Conservation (phyloP, 768 basidiomycete species). For the Leccinum uliginosum region DNA sequence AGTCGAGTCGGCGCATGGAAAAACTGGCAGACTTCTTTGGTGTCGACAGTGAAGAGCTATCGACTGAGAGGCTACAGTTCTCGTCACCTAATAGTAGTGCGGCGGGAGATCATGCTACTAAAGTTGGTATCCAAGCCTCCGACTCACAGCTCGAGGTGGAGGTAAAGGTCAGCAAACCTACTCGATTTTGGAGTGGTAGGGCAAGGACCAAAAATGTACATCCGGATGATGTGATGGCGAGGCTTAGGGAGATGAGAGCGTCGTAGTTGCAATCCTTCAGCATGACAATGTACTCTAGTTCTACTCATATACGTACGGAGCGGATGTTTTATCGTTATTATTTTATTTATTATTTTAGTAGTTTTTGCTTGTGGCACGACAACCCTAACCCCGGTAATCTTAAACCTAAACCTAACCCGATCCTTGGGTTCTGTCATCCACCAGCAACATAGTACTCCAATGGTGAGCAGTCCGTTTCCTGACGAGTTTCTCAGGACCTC, state of each 20-base stretch:
- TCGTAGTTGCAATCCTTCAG: slow-evolving; percentile 1
- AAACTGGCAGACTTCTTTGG: slow-evolving; percentile 17
- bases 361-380: not conserved
- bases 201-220: slow-evolving; percentile 31
- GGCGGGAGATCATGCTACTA: slow-evolving; percentile 3
- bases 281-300: not conserved
- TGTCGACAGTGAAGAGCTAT: slow-evolving; percentile 6
- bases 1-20: slow-evolving; percentile 8
- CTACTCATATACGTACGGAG: not conserved
- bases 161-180: slow-evolving; percentile 35
- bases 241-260: slow-evolving; percentile 41
- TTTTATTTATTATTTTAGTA: not conserved
- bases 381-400: slow-evolving; percentile 20
- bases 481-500: not conserved
- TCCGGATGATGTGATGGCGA: slow-evolving; percentile 40
- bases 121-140: not conserved
- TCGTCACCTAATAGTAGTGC: not conserved
- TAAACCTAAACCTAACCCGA: slow-evolving; percentile 33
- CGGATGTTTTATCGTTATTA: not conserved
- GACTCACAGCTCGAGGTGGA: slow-evolving; percentile 29
- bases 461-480: slow-evolving; percentile 17
- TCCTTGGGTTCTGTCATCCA: slow-evolving; percentile 23
- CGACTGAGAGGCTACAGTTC: not conserved
- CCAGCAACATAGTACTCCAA: slow-evolving; percentile 1
- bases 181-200: slow-evolving; percentile 39